Evolutionary conservation across 1,284 basidiomycete genomes (phyloP).

Genomic region (Ganoderma meredithae): DNA sequence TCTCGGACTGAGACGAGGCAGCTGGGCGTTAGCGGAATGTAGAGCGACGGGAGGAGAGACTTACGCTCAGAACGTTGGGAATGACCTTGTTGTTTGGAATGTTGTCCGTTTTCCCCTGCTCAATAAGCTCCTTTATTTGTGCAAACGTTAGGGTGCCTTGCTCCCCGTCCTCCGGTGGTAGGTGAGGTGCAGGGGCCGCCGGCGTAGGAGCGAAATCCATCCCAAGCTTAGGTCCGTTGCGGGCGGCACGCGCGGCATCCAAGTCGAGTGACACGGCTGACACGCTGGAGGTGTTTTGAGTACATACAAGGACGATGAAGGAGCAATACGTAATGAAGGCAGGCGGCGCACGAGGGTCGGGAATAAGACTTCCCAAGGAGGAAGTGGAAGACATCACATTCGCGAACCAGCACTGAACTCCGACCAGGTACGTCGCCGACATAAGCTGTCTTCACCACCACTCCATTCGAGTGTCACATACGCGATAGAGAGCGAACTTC

Average conservation of each 20-base stretch:
- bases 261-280: constrained; percentile 35
- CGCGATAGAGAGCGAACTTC: background rate
- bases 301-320: background rate
- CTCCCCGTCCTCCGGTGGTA: constrained; percentile 38
- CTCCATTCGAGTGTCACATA: background rate
- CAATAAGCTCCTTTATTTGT: constrained; percentile 73
- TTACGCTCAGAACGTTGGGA: constrained; percentile 66
- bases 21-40: constrained; percentile 1
- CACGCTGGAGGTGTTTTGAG: constrained; percentile 25
- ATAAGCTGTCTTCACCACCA: background rate
- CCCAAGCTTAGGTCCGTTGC: background rate
- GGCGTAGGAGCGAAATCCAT: background rate
- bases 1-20: constrained; percentile 48
- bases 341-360: background rate
- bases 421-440: background rate
- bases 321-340: background rate
- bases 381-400: background rate
- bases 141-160: constrained; percentile 62
- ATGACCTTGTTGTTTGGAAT: constrained; percentile 82
- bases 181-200: background rate
- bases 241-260: constrained; percentile 33
- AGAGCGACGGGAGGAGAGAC: constrained; percentile 34
- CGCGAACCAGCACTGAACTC: background rate
- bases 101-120: constrained; percentile 70
- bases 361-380: background rate